These are phyloP conservation scores for Phlyctochytrium planicorne DNA, from an alignment of 192 early-diverging fungal species.

Conservation along the genomic window DNA sequence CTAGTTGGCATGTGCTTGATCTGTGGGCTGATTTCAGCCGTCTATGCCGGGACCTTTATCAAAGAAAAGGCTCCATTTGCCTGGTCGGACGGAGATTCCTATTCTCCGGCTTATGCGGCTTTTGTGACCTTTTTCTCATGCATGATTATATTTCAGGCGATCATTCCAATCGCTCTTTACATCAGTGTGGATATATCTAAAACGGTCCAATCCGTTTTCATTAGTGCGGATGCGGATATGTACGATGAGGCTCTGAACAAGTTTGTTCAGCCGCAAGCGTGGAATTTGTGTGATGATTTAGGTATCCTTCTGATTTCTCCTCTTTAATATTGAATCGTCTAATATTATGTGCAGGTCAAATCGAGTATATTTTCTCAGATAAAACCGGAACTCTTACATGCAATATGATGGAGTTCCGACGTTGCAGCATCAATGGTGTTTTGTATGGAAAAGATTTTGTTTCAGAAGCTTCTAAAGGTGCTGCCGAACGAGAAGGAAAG, in stretches of 20 bases:
- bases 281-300: conserved; percentile 95
- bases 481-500: conserved; percentile 19
- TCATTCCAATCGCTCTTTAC: conserved; percentile 95
- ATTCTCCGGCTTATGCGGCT: conserved; percentile 32
- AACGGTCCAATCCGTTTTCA: conserved; percentile 85
- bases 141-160: conserved; percentile 93
- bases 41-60: conserved; percentile 48
- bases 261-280: conserved; percentile 69
- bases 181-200: conserved; percentile 94
- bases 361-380: conserved; percentile 95
- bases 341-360: conserved; percentile 55
- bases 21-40: conserved; percentile 40
- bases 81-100: conserved; percentile 1
- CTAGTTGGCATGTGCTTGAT: conserved; percentile 51
- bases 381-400: conserved; percentile 96
- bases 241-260: conserved; percentile 62
- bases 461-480: conserved; percentile 29
- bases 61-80: conserved; percentile 49
- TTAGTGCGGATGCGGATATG: conserved; percentile 90
- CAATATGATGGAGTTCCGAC: conserved; percentile 96
- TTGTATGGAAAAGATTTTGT: conserved; percentile 69
- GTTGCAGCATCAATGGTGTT: conserved; percentile 83
- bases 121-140: conserved; percentile 56
- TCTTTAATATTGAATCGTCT: background rate
- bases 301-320: conserved; percentile 35